These are phyloP conservation scores for Fusarium robinianum DNA, from an alignment of 2,329 filamentous ascomycete species.

Conservation along the genomic window DNA sequence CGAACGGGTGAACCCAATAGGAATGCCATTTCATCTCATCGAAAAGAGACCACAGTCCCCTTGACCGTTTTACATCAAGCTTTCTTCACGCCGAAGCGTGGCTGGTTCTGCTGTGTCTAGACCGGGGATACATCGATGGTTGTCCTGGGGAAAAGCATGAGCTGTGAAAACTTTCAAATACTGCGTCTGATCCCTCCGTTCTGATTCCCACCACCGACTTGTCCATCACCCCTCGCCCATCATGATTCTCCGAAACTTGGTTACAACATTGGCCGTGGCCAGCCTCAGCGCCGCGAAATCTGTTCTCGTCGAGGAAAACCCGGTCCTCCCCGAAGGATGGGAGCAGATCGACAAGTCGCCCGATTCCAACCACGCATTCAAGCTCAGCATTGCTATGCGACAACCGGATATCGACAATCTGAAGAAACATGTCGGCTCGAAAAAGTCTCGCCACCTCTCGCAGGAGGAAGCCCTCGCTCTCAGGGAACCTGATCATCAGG, in stretches of 20 bases:
- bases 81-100: background rate
- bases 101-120: background rate
- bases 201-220: background rate
- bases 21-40: background rate
- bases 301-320: conserved; percentile 36
- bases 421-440: conserved; percentile 17
- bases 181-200: too few relatives aligned
- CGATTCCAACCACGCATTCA: conserved; percentile 32
- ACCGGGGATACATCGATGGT: too few relatives aligned
- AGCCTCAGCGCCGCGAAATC: conserved; percentile 28
- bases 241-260: conserved; percentile 22
- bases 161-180: too few relatives aligned
- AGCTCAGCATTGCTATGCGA: conserved; percentile 41
- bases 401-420: conserved; percentile 39
- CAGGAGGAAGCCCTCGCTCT: conserved; percentile 44
- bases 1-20: background rate
- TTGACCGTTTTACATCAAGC: background rate
- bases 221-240: too few relatives aligned
- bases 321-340: conserved; percentile 40
- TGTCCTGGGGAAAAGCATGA: too few relatives aligned
- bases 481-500: conserved; percentile 41
- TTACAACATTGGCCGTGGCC: conserved; percentile 30
- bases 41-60: background rate
- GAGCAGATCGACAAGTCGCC: conserved; percentile 28
- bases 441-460: conserved; percentile 40